Conservation (phyloP, 352 stramenopile genomes). For the Globisporangium spinosum region DNA sequence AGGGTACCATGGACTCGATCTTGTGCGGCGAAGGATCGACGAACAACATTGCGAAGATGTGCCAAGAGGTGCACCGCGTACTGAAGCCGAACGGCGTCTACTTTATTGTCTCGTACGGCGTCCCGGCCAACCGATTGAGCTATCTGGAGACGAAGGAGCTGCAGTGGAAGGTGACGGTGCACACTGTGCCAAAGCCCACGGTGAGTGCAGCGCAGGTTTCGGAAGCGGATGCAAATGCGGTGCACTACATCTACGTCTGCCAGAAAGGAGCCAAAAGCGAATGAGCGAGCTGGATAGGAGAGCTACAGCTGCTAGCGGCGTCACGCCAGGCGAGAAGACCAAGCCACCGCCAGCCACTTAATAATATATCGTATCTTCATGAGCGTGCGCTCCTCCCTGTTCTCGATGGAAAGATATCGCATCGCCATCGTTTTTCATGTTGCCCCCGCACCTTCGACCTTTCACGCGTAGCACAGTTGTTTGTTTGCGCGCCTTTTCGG, state of each 20-base stretch:
- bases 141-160: conserved; percentile 96
- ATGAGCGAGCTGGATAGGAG: conserved; percentile 2
- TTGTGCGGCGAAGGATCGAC: conserved; percentile 94
- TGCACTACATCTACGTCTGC: conserved; percentile 97
- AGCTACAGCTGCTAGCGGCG: background rate
- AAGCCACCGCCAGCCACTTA: background rate
- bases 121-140: conserved; percentile 94
- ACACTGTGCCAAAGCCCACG: conserved; percentile 95
- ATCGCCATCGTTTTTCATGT: background rate
- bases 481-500: background rate
- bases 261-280: conserved; percentile 81
- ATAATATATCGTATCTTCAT: conserved; percentile 17
- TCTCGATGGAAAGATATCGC: too few relatives aligned
- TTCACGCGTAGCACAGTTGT: background rate
- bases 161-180: conserved; percentile 92
- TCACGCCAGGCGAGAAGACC: background rate
- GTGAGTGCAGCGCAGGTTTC: conserved; percentile 92
- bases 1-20: conserved; percentile 95
- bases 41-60: conserved; percentile 95
- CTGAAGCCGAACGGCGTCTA: conserved; percentile 94
- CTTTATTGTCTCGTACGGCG: conserved; percentile 94
- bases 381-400: background rate
- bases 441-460: background rate
- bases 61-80: conserved; percentile 91
- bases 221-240: conserved; percentile 91